phyloP scores from a whole-genome alignment of 306 rosid species.

The Castanea crenata region DNA sequence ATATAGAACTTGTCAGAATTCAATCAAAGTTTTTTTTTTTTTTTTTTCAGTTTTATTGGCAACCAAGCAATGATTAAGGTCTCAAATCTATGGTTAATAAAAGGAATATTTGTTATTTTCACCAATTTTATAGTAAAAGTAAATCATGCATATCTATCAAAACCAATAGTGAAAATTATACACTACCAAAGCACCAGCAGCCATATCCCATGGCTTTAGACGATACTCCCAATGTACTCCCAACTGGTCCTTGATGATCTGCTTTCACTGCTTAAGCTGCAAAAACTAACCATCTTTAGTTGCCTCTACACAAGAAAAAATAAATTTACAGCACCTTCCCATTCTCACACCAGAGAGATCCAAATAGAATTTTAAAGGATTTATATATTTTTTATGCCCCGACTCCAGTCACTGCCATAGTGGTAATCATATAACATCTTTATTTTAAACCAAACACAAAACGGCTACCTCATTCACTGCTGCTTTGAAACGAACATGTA shows the following conservation, averaged over 20 bases:
- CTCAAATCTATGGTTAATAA: neutral
- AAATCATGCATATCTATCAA: too few species aligned
- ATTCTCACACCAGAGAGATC: neutral
- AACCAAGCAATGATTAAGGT: neutral
- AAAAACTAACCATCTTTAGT: constrained; percentile 32
- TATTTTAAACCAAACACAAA: constrained; percentile 12
- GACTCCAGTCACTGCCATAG: neutral
- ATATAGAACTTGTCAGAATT: neutral
- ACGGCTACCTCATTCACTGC: constrained; percentile 84
- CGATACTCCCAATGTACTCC: too few species aligned
- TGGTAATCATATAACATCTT: constrained; percentile 11
- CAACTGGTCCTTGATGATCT: constrained; percentile 67
- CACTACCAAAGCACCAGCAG: too few species aligned
- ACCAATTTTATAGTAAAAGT: too few species aligned
- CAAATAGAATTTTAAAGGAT: constrained; percentile 15
- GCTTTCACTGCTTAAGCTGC: constrained; percentile 95
- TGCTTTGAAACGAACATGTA: constrained; percentile 97
- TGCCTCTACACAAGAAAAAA: constrained; percentile 1
- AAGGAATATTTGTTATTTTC: too few species aligned
- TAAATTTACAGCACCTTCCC: neutral
- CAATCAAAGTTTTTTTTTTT: neutral
- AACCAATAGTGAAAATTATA: too few species aligned
- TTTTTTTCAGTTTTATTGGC: too few species aligned
- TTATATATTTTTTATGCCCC: neutral
- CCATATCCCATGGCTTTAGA: too few species aligned